Base-by-base conservation (phyloP, 345 rosid genomes). In the Brassica juncea region DNA sequence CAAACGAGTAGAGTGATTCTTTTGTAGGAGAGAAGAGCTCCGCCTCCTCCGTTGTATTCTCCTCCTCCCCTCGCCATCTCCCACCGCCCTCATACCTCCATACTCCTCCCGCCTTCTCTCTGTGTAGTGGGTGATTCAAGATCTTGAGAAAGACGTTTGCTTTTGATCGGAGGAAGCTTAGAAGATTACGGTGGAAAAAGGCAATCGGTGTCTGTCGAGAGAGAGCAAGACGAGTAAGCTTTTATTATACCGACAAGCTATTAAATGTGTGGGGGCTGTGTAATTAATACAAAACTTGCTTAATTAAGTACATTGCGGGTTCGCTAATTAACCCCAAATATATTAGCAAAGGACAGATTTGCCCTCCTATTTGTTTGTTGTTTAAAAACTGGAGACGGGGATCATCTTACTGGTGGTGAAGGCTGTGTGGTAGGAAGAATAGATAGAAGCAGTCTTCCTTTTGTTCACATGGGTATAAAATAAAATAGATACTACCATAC, bases 1-100 rank as follows among this genome's bases (percentile, higher is more conserved):
- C 99, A 96, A 84, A 96, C 87, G 57, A 88, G 80, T 62, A 96
- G 86, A 44, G 99, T 91, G 11, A 86, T 92, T 67, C 83, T 92
- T 87, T 87, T 92, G 86, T 87, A 89, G 34, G 97, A 86, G 73
- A 87, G 89, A 28, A 88, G 35, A 32, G 5, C 86, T 39, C 47
- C 80, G 82, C 89, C 86, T 71, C 58, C 58, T 52, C 58, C 58
- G 59, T 6, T 54, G 59, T 84, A 86, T 84, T 87, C 84, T 81
- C 86, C 88, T 80, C 82, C 88, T 80, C 84, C 91, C 85, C 90
- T 84, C 69, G 87, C 94, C 90, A 88, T 85, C 83, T 87, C 72
- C 82, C 47, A 70, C 67, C 72, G 67, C 54, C 88, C 71, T 87
- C 92, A 87, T 87, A 80, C 80, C 88, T 70, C 89, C 89, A 84